Evolutionary conservation across 257 asterid species (phyloP).

Genomic region (Solanum chmielewskii): DNA sequence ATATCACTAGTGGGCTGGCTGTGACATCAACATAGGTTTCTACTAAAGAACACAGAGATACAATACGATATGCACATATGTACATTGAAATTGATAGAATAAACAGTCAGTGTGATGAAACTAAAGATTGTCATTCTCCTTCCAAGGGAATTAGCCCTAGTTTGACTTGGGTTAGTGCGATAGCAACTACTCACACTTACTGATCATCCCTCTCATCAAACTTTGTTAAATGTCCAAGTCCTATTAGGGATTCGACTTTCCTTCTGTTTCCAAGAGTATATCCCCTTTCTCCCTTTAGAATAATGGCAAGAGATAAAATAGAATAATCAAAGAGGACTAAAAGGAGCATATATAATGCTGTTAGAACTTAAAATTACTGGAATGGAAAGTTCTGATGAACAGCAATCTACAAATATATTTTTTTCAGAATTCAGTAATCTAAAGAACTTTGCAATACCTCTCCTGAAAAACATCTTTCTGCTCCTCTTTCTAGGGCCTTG

Average conservation of each 20-base stretch:
- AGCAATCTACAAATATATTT: background rate
- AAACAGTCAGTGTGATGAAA: background rate
- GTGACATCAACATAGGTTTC: background rate
- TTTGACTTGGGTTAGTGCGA: background rate
- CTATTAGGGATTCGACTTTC: background rate
- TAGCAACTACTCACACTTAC: background rate
- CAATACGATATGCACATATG: background rate
- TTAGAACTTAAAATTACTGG: background rate
- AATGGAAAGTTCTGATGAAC: background rate
- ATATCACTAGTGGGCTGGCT: background rate
- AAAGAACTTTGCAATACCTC: slow-evolving; percentile 30
- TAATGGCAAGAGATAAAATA: background rate
- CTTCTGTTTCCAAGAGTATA: background rate
- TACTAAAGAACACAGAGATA: background rate
- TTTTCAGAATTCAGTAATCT: background rate
- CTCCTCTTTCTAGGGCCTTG: slow-evolving; percentile 54
- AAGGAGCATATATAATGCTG: background rate
- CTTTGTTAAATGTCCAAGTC: background rate
- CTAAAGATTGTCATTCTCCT: background rate
- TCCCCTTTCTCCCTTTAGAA: background rate
- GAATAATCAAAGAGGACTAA: background rate
- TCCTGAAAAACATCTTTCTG: slow-evolving; percentile 52
- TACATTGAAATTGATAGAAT: background rate
- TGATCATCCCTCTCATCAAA: background rate
- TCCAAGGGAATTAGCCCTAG: background rate